Evolutionary conservation across 805 yeast genomes (phyloP), one percentile per base, ranked within the genome.

Genomic region (Starmerella apis): DNA sequence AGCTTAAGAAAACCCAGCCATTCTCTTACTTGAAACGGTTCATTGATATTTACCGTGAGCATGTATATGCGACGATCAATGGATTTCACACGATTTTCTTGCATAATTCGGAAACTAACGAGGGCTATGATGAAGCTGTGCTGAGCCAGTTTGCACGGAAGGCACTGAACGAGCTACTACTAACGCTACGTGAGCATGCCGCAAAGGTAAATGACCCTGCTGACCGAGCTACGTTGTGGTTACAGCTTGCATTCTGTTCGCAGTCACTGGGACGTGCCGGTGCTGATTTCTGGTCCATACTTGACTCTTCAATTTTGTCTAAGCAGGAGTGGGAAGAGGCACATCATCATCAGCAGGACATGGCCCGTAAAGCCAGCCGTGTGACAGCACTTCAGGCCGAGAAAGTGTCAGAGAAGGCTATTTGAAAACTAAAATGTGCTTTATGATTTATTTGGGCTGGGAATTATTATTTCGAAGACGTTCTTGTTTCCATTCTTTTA

Each of bases 191-290:
- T 33, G 48, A 57, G 48, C 47, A 53, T 11, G 55, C 61, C 11
- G 68, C 68, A 5, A 47, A 47, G 13, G 53, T 69, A 30, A 51
- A 59, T 2, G 68, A 66, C 41, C 48, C 55, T 11, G 49, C 63
- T 14, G 59, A 60, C 11, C 46, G 59, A 10, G 32, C 56, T 1
- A 46, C 53, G 27, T 68, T 87, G 20, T 76, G 88, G 56, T 67
- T 90, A 30, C 98, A 90, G 65, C 66, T 88, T 33, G 79, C 86
- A 0, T 90, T 88, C 66, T 85, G 95, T 56, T 82, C 95, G n/a
- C 86, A 83, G 62, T 81, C 95, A 32, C 70, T 90, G 47, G 80
- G 83, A 1, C 71, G 87, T 54, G 76, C 78, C 19, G 81, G 84
- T 13, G 78, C 77, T 3, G 85, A 83, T 58, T 84, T 85, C 63